Evolutionary conservation across 2,329 filamentous ascomycete genomes (phyloP).

Genomic region (Monilinia fructicola): DNA sequence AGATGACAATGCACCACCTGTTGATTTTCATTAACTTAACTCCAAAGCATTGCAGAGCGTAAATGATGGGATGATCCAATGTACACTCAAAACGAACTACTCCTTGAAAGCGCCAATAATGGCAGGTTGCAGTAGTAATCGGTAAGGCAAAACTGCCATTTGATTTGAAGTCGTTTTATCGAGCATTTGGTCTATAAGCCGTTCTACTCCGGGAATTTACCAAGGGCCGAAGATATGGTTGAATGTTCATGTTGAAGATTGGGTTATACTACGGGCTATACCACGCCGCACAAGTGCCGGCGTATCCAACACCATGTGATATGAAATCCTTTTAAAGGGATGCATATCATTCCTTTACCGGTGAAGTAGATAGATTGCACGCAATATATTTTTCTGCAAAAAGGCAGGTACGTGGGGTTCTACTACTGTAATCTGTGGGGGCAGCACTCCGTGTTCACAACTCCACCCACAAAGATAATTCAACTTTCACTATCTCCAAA

Average conservation of each 20-base stretch:
- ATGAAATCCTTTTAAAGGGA: neutral
- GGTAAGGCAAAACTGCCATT: neutral
- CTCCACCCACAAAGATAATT: neutral
- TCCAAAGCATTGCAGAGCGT: neutral
- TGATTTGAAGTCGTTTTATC: neutral
- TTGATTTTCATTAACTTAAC: neutral
- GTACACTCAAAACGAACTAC: neutral
- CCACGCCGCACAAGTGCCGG: constrained; percentile 9
- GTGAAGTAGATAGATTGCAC: constrained; percentile 1
- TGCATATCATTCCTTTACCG: neutral
- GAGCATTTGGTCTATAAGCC: neutral
- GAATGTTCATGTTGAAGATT: constrained; percentile 1
- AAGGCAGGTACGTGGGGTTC: neutral
- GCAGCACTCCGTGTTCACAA: constrained; percentile 7
- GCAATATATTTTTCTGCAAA: neutral
- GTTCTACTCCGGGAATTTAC: neutral
- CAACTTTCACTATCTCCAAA: constrained; percentile 4
- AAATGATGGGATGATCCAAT: constrained; percentile 2
- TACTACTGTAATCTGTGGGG: constrained; percentile 10
- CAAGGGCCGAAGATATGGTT: constrained; percentile 4
- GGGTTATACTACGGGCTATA: neutral
- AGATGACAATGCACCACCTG: neutral
- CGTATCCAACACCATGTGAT: neutral
- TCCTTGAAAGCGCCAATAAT: constrained; percentile 3
- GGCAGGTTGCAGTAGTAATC: neutral